These are phyloP conservation scores for Lineolata rhizophorae DNA, from an alignment of 495 filamentous ascomycete genomes.

Conservation along the genomic window DNA sequence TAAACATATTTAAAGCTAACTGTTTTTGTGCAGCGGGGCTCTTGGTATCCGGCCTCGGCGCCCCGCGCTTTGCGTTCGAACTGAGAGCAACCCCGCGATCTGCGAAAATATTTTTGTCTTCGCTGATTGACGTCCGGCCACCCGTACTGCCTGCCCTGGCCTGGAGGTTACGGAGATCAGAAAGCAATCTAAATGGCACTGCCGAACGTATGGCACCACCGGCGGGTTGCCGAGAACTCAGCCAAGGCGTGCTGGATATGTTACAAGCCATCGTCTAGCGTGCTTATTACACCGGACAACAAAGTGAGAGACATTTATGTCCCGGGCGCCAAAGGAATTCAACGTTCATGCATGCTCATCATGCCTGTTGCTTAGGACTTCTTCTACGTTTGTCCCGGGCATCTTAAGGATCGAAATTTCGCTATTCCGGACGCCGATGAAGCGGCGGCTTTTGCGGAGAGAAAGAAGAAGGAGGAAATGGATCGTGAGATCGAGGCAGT, in stretches of 20 bases:
- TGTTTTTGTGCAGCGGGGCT: no score
- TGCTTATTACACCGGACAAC: conserved; percentile 75
- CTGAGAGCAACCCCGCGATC: no score
- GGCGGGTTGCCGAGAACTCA: conserved; percentile 65
- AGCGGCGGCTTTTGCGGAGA: conserved; percentile 33
- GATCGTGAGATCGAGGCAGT: conserved; percentile 29
- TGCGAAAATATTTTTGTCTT: no score
- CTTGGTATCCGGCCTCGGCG: no score
- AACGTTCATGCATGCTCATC: conserved; percentile 3
- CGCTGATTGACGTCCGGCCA: no score
- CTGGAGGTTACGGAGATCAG: no score
- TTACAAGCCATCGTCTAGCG: conserved; percentile 68
- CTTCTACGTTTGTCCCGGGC: conserved; percentile 73
- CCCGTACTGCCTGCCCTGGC: no score
- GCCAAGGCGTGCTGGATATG: conserved; percentile 76
- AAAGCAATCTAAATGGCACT: no score
- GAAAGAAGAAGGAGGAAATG: conserved; percentile 22
- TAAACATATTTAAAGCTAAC: no score
- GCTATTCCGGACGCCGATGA: conserved; percentile 61
- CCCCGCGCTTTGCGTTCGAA: no score
- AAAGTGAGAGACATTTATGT: conserved; percentile 31
- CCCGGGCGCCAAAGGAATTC: neutral
- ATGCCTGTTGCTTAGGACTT: conserved; percentile 60
- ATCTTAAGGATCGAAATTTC: conserved; percentile 69
- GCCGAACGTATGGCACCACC: conserved; percentile 66